Evolutionary conservation across 2,329 filamentous ascomycete genomes (phyloP), one percentile per base, ranked within the genome.

Genomic region (Neospermospora avenae): DNA sequence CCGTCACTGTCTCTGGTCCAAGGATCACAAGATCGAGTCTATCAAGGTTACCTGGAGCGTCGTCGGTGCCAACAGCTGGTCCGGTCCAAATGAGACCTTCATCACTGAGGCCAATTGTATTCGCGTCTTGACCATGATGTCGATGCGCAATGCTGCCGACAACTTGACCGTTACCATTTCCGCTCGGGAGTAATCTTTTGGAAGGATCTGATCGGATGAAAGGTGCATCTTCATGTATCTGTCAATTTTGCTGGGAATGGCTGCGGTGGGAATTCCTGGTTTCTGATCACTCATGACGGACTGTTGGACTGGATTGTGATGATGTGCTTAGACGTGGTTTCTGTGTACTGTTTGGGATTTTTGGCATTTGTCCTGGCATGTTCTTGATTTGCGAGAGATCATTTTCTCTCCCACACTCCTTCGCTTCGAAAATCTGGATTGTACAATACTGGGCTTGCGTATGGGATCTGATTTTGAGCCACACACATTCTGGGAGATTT

Each of bases 261-360:
- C 54, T 42, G 59, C 62, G 42, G 25, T 64, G 42, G 56, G 59
- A 61, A 39, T 52, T 58, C 55, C 55, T 53, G 51, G 45, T 25
- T 41, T 62, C 55, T 60, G 45, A 37, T 44, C 45, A 57, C 62
- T 46, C 54, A 49, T 52, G 31, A 51, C 28, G 45, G 35, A 4
- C 20, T n/a, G n/a, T n/a, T 10, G 42, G n/a, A 24, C 6, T 20
- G 37, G n/a, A 14, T 49, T 42, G 20, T 31, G n/a, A 22, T 42
- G 35, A 18, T 28, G 16, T 20, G 22, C 37, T 53, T 28, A 51
- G 28, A 28, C 35, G n/a, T 20, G 44, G 20, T 13, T 52, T 49
- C 28, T 45, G 39, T 18, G n/a, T n/a, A n/a, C 16, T n/a, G 16
- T 56, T 35, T 35, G 22, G 25, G 20, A 18, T 42, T n/a, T 16